Percentiles rank a stretch among this genome's conserved stretches.
Evolutionary conservation across 345 rosid genomes (phyloP).

Genomic region (Eucalyptus viminalis): DNA sequence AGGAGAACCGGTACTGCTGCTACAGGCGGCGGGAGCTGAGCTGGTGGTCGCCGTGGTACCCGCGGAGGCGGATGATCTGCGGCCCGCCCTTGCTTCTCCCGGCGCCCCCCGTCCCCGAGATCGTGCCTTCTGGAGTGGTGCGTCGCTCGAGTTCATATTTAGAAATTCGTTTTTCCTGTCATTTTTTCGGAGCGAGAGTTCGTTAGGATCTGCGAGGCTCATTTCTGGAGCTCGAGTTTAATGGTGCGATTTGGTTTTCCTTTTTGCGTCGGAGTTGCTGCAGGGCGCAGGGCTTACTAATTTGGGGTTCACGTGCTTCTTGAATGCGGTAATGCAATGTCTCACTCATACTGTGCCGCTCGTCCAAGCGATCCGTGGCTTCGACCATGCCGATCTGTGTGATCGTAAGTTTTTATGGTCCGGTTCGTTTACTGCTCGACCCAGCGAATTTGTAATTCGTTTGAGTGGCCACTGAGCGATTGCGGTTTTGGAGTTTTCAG

Average conservation of each 20-base stretch:
- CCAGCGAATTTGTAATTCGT: background rate
- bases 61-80: background rate
- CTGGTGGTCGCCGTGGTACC: background rate
- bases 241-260: background rate
- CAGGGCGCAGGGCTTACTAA: constrained; percentile 86
- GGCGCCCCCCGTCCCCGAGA: background rate
- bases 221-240: background rate
- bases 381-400: constrained; percentile 27
- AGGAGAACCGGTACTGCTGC: background rate
- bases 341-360: constrained; percentile 79
- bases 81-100: background rate
- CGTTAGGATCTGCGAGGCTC: background rate
- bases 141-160: background rate
- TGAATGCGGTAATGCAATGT: constrained; percentile 84
- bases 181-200: background rate
- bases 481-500: constrained; percentile 18
- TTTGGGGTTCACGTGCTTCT: constrained; percentile 76
- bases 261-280: background rate
- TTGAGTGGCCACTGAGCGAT: background rate
- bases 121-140: background rate
- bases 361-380: constrained; percentile 37
- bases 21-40: background rate
- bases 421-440: background rate
- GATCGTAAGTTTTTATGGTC: constrained; percentile 8
- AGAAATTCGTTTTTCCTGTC: background rate